Conservation (phyloP, 2,329 filamentous ascomycete species). For the Alternaria rosae region DNA sequence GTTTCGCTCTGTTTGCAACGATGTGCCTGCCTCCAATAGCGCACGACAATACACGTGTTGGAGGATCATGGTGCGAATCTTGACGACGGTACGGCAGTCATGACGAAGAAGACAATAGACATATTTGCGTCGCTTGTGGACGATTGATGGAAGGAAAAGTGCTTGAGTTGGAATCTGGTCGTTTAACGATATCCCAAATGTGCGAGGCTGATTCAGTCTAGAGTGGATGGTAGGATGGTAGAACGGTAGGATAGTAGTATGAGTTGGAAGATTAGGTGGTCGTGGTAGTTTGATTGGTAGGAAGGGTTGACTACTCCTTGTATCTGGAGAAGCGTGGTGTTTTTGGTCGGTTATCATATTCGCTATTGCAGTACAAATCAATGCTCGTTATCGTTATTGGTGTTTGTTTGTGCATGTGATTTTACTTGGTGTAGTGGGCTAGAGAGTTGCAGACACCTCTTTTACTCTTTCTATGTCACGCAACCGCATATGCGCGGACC, state of each 20-base stretch:
- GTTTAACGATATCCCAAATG: constrained; percentile 15
- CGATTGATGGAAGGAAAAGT: constrained; percentile 1
- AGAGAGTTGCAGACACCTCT: no score
- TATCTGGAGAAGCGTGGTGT: not conserved
- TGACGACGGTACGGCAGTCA: constrained; percentile 35
- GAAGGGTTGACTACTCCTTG: not conserved
- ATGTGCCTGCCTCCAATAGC: constrained; percentile 23
- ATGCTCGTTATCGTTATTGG: not conserved
- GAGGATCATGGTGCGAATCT: constrained; percentile 27
- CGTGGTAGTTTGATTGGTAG: not conserved
- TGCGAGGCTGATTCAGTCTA: not conserved
- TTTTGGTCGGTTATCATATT: not conserved
- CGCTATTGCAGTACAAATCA: constrained; percentile 1
- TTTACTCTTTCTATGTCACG: no score
- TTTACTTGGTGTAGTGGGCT: not conserved
- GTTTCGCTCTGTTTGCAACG: constrained; percentile 14
- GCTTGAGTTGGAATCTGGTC: constrained; percentile 5
- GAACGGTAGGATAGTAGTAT: not conserved
- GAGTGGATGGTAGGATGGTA: not conserved
- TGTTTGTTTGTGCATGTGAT: not conserved
- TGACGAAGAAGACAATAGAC: constrained; percentile 14
- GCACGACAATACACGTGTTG: constrained; percentile 19
- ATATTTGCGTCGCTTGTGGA: constrained; percentile 6
- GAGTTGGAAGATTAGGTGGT: not conserved
- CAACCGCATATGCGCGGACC: no score